Evolutionary conservation across 108 stramenopile species (phyloP), one percentile per base, ranked within the genome.

Genomic region (Cylindrotheca closterium): DNA sequence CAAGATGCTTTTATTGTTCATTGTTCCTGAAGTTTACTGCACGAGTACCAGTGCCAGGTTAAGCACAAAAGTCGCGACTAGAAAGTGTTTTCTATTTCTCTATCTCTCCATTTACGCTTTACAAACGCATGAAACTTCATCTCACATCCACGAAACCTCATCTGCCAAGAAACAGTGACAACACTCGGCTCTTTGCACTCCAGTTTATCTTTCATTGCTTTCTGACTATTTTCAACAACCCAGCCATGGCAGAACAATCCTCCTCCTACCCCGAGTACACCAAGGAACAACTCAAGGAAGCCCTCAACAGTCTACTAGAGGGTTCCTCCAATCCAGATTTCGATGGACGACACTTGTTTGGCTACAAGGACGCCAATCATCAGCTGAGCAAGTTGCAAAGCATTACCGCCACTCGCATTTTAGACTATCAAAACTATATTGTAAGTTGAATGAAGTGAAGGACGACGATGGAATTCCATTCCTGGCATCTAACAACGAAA

Each of bases 351-450:
- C 94, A 95, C 73, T 72, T 91, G 26, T 83, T 68, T 56, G 83
- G 77, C 5, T 68, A 64, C 63, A n/a, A 47, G 1, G 71, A 84
- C 45, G 77, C 77, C 54, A 62, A 80, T 31, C 83, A 89, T 29
- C 77, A 86, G 52, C 58, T 89, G 54, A 86, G 84, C 72, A 95
- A 82, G 73, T 58, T 95, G 3, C 94, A 95, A 73, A 67, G 66
- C 1, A 89, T 95, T 47, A 92, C 91, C 3, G 89, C 90, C 32
- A 87, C 82, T 7, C 78, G 75, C 24, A 62, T 88, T 34, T 49
- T 90, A n/a, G 93, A 94, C 55, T 84, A 87, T 54, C 65, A 83
- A 42, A 15, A 34, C 0, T 55, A 51, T 12, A 65, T 74, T 37
- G 73, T 71, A 48, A 23, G 71, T 68, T 46, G 21, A n/a, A 21